Conservation (phyloP, 345 rosid species). For the Eucalyptus pumila region DNA sequence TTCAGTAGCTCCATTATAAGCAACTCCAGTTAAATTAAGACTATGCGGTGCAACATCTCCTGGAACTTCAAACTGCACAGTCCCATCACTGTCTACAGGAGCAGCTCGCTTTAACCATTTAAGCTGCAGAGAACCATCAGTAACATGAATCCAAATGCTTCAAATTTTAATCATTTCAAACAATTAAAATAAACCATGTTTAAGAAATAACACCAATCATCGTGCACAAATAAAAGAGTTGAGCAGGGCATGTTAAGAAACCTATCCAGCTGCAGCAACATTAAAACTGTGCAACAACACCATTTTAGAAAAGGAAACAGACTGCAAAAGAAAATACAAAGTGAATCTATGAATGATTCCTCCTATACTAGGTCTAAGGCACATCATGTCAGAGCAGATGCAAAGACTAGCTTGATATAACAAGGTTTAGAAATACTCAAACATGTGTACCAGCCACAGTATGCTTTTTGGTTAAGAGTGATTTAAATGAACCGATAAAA, state of each 20-base stretch:
- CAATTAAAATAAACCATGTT: not conserved
- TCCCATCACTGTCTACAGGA: slow-evolving; percentile 31
- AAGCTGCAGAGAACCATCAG: slow-evolving; percentile 14
- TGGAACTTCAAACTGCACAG: slow-evolving; percentile 42
- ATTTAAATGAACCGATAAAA: not conserved
- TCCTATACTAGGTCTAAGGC: not conserved
- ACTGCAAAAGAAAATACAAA: not conserved
- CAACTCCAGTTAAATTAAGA: slow-evolving; percentile 10
- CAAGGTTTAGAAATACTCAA: not conserved
- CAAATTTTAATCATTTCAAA: not conserved
- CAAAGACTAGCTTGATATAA: not conserved
- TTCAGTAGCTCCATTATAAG: slow-evolving; percentile 3
- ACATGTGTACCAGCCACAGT: not conserved
- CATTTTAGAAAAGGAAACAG: not conserved
- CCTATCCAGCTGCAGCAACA: not conserved
- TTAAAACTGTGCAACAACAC: not conserved
- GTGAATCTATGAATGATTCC: not conserved
- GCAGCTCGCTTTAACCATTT: slow-evolving; percentile 30
- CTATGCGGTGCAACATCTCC: slow-evolving; percentile 11
- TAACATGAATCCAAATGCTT: not conserved
- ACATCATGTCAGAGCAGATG: not conserved
- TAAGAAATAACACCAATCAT: not conserved
- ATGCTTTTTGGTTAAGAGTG: not conserved
- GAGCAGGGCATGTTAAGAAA: not conserved
- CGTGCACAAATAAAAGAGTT: not conserved